Base-by-base conservation (phyloP, 257 asterid species). In the Nicotiana otophora region DNA sequence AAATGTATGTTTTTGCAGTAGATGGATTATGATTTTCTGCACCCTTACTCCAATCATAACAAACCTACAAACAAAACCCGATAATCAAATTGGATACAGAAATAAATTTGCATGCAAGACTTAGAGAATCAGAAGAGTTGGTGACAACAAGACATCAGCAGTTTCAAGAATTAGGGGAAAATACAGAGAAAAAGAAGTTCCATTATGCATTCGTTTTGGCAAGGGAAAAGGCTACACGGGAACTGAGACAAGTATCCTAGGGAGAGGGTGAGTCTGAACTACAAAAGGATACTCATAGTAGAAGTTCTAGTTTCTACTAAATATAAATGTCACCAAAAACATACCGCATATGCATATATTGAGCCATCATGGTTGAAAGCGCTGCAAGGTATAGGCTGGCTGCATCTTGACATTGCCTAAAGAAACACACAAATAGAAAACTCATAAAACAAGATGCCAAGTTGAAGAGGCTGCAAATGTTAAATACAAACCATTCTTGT, bases 1-100 rank as follows among this genome's bases (percentile, higher is more conserved):
- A 90, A 39, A 96, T 96, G 28, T 84, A 6, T 31, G 93, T 83
- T 89, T 94, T 96, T 68, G 98, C 97, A 55, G 93, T 90, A 42
- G 97, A 85, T 61, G 99, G 99, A 85, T 94, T 96, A 82, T 94
- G 98, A 82, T 96, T 96, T 87, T 96, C 99, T 61, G 99, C 99
- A 70, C 98, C 99, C 92, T 96, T 96, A 92, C 98, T 89, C 99
- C 99, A 96, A 87, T 96, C 99, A 81, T 94, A 92, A 78, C 99
- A 94, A 57, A 92, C 97, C 98, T 94, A 84, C 57, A 76, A 36
- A 16, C 46, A 55, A 64, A 81, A 74, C 51, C 7, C 0, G 80
- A 26, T 16, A 74, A 48, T 23, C 42, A 48, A 15, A 74, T 48
- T 74, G 80, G 51, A 72, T 46, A 48, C 62, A 48, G 62, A 74